Evolutionary conservation across 2,329 filamentous ascomycete genomes (phyloP).

Genomic region (Didymella lethalis): DNA sequence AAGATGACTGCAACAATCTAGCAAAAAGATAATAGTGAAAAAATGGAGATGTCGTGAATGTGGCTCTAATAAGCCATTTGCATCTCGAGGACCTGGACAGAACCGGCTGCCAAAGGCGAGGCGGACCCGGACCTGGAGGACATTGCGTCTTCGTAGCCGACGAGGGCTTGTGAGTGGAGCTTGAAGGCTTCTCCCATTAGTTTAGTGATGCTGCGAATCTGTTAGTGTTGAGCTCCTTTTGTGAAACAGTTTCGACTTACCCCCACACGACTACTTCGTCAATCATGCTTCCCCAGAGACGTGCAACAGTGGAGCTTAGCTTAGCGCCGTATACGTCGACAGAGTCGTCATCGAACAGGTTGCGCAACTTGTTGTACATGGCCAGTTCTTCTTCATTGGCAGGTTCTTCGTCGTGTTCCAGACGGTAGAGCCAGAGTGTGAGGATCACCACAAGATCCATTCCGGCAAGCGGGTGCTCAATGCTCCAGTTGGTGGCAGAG

Average conservation of each 20-base stretch:
- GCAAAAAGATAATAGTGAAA: constrained; percentile 32
- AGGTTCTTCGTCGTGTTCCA: constrained; percentile 97
- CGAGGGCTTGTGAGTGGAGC: constrained; percentile 90
- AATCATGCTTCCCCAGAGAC: constrained; percentile 96
- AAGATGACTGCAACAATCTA: constrained; percentile 41
- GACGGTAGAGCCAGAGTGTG: constrained; percentile 96
- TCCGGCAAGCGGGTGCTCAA: constrained; percentile 95
- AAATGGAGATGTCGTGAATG: constrained; percentile 30
- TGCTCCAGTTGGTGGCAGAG: constrained; percentile 97
- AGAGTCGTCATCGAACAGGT: constrained; percentile 88
- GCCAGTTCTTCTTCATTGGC: constrained; percentile 81
- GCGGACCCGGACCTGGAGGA: constrained; percentile 56
- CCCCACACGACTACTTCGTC: constrained; percentile 99
- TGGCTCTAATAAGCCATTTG: constrained; percentile 52
- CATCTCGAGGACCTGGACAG: constrained; percentile 54
- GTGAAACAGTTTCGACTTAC: constrained; percentile 67
- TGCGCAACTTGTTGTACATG: constrained; percentile 93
- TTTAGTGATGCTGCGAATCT: constrained; percentile 75
- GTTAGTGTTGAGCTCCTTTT: constrained; percentile 54
- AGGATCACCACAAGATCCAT: constrained; percentile 98
- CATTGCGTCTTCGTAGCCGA: constrained; percentile 88
- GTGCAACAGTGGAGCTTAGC: constrained; percentile 92
- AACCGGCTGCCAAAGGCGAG: constrained; percentile 52
- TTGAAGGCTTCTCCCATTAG: constrained; percentile 99
- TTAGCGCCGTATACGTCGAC: constrained; percentile 82